Evolutionary conservation across 108 stramenopile genomes (phyloP), one percentile per base, ranked within the genome.

Genomic region (Phaeodactylum tricornutum): DNA sequence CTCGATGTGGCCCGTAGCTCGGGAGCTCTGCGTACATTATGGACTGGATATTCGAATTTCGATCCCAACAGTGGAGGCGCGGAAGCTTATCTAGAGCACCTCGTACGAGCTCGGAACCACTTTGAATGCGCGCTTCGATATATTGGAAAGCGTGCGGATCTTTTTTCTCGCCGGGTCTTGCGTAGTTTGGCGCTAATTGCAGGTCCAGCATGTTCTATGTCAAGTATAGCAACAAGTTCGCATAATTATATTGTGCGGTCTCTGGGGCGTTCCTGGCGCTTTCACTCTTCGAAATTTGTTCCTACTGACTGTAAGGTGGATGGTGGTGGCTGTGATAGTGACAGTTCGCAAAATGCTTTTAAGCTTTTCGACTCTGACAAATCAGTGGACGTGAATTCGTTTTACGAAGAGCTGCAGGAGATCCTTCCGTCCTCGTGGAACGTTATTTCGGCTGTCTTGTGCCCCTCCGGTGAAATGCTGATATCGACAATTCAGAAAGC

Each of bases 381-480:
- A 17, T 29, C 42, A 43, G 34, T 51, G 35, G 53, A 45, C 25
- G 37, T 71, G 5, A 19, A 23, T 0, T 24, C 3, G 17, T 51
- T 67, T 30, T 42, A 59, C 9, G 15, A 31, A 22, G 27, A 36
- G 7, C 38, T 72, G 8, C 50, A 50, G 17, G 28, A 45, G 7
- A 37, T 50, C 8, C 25, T 73, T 27, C 81, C 81, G 8, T 1
- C 31, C 7, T 49, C 19, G 29, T 90, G 81, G 81, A 57, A 41
- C 21, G 50, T 85, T 33, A 48, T 80, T 12, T 63, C 60, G 8
- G 19, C 66, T 8, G 62, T 67, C n/a, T 34, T 72, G 16, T 76
- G 74, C 47, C 79, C 81, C 16, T 71, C 81, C 7, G 79, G 86
- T 19, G 79, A 88, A 43, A 38, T 84, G 3, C 58, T 88, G 6